Evolutionary conservation across 1,284 basidiomycete genomes (phyloP).

Genomic region (Thecaphora thlaspeos): DNA sequence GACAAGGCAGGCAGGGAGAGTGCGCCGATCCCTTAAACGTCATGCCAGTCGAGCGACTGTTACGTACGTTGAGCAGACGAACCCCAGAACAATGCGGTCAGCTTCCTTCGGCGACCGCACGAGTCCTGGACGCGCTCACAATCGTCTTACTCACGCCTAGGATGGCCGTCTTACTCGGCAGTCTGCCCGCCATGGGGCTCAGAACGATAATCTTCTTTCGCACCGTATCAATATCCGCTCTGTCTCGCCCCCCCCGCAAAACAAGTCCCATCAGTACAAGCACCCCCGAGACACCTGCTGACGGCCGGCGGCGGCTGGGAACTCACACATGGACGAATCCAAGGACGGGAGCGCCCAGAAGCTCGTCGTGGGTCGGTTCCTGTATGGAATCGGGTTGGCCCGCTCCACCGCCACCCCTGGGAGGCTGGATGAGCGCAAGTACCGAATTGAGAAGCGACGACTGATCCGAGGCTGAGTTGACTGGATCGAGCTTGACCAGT

Average conservation of each 20-base stretch:
- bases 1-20: no score
- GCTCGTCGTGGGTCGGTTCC: constrained; percentile 40
- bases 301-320: no score
- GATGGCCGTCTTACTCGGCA: constrained; percentile 52
- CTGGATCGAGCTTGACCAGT: constrained; percentile 50
- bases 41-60: constrained; percentile 9
- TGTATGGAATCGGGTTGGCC: constrained; percentile 33
- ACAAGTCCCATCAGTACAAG: no score
- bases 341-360: constrained; percentile 45
- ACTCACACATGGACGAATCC: constrained; percentile 53
- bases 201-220: constrained; percentile 53
- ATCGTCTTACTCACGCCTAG: constrained; percentile 34
- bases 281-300: no score
- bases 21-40: no score
- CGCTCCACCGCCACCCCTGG: constrained; percentile 34
- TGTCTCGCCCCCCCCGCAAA: constrained; percentile 4
- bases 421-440: constrained; percentile 50
- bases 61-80: not conserved
- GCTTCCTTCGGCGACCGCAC: no score
- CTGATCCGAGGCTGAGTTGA: constrained; percentile 47
- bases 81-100: constrained; percentile 1
- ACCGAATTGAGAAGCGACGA: constrained; percentile 45
- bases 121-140: no score
- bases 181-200: constrained; percentile 42
- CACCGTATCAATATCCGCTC: constrained; percentile 46